These are phyloP conservation scores for Trichoderma virens DNA, from an alignment of 495 filamentous ascomycete species.

Conservation along the genomic window DNA sequence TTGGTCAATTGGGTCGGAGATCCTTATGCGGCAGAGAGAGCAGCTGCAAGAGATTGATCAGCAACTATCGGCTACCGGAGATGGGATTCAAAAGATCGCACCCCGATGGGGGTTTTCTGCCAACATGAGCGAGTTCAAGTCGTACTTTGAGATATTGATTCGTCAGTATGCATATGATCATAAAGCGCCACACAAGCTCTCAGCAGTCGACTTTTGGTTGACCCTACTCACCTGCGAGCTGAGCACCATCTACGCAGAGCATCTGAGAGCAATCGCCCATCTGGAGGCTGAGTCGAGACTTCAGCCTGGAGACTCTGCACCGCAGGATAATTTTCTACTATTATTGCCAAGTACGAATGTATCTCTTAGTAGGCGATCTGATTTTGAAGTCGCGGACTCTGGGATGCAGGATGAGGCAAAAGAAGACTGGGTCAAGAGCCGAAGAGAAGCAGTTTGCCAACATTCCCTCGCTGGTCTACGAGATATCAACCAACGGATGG, in stretches of 20 bases:
- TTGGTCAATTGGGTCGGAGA: slow-evolving; percentile 37
- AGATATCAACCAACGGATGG: slow-evolving; percentile 55
- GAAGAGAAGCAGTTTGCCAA: slow-evolving; percentile 22
- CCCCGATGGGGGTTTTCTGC: slow-evolving; percentile 17
- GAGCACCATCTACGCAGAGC: slow-evolving; percentile 26
- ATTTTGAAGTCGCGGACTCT: neutral
- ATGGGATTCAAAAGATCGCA: neutral
- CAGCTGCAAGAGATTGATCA: neutral
- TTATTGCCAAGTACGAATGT: slow-evolving; percentile 15
- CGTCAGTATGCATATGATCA: slow-evolving; percentile 31
- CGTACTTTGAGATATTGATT: slow-evolving; percentile 31
- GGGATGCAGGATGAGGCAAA: slow-evolving; percentile 9
- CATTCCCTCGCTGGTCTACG: slow-evolving; percentile 22
- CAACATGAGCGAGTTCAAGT: slow-evolving; percentile 20
- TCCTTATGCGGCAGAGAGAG: slow-evolving; percentile 32
- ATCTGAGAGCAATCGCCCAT: slow-evolving; percentile 14
- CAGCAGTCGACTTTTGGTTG: slow-evolving; percentile 34
- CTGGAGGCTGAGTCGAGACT: slow-evolving; percentile 9
- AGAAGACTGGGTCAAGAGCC: slow-evolving; percentile 12
- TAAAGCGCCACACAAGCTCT: slow-evolving; percentile 19
- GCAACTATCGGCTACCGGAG: slow-evolving; percentile 5
- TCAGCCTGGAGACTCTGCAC: slow-evolving; percentile 5
- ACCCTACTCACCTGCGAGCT: slow-evolving; percentile 34
- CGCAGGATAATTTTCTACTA: neutral
- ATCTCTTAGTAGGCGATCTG: neutral